Evolutionary conservation across 495 filamentous ascomycete species (phyloP).

Genomic region (Glarea lozoyensis): DNA sequence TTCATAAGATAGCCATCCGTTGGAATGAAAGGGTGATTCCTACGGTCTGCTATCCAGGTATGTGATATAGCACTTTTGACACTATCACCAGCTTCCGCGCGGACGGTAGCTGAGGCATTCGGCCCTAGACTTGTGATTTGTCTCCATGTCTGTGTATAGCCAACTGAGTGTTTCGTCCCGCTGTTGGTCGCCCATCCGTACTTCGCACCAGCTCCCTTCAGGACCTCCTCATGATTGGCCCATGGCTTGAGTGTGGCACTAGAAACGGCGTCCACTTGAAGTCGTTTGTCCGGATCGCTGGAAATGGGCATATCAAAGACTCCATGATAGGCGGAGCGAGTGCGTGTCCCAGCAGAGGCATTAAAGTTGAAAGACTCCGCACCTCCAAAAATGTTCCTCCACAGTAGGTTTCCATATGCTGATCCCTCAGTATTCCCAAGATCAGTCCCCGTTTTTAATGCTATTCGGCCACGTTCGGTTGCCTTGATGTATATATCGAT

Average conservation of each 20-base stretch:
- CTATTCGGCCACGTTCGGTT: conserved; percentile 67
- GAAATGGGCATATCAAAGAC: conserved; percentile 72
- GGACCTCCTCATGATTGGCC: conserved; percentile 85
- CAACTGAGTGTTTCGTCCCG: conserved; percentile 61
- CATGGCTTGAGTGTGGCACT: conserved; percentile 79
- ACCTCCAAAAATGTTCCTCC: conserved; percentile 90
- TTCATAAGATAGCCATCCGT: conserved; percentile 71
- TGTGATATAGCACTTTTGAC: conserved; percentile 81
- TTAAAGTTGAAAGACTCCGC: conserved; percentile 79
- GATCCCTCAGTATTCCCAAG: conserved; percentile 86
- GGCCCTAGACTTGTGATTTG: conserved; percentile 70
- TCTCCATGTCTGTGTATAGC: conserved; percentile 76
- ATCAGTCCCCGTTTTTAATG: conserved; percentile 87
- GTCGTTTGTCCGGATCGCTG: conserved; percentile 69
- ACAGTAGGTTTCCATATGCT: conserved; percentile 72
- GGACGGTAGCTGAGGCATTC: conserved; percentile 69
- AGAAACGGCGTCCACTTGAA: conserved; percentile 66
- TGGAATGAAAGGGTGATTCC: conserved; percentile 78
- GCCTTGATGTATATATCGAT: conserved; percentile 69
- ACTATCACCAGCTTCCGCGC: conserved; percentile 80
- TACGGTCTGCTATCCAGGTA: conserved; percentile 66
- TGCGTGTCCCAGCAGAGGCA: conserved; percentile 79
- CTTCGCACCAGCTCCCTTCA: conserved; percentile 72
- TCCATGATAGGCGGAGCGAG: conserved; percentile 78
- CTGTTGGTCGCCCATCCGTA: conserved; percentile 57